These are phyloP conservation scores for Cenchrus purpureus DNA, from an alignment of 176 grass and related monocot genomes.

Conservation along the genomic window DNA sequence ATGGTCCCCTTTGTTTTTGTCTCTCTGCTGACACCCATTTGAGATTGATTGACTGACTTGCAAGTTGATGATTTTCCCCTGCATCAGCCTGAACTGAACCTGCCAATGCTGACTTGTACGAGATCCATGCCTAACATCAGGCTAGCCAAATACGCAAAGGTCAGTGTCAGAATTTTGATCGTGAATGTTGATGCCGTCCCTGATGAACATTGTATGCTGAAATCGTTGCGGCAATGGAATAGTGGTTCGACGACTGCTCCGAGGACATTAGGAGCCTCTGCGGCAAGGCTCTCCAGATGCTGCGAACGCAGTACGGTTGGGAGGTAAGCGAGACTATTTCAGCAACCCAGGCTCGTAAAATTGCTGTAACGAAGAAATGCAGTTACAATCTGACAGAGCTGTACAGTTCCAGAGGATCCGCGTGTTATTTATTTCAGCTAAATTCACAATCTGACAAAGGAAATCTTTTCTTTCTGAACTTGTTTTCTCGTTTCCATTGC, in stretches of 20 bases:
- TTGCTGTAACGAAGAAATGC: too few relatives aligned
- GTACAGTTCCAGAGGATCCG: too few relatives aligned
- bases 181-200: background rate
- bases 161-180: background rate
- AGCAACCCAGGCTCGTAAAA: too few relatives aligned
- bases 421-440: too few relatives aligned
- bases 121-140: conserved; percentile 56
- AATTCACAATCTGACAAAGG: too few relatives aligned
- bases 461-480: too few relatives aligned
- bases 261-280: conserved; percentile 78
- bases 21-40: background rate
- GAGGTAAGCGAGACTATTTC: background rate
- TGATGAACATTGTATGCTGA: background rate
- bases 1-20: background rate
- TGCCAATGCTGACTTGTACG: conserved; percentile 57
- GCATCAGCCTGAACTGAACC: conserved; percentile 57
- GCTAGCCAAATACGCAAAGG: conserved; percentile 81
- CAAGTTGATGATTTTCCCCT: too few relatives aligned
- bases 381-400: too few relatives aligned
- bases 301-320: conserved; percentile 47
- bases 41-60: too few relatives aligned
- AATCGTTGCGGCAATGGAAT: background rate
- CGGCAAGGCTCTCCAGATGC: conserved; percentile 61
- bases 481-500: too few relatives aligned
- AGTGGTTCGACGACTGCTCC: conserved; percentile 85